Percentiles rank a stretch among this genome's conserved stretches.
Conservation (phyloP, 2,329 filamentous ascomycete genomes). For the Westerdykella ornata region DNA sequence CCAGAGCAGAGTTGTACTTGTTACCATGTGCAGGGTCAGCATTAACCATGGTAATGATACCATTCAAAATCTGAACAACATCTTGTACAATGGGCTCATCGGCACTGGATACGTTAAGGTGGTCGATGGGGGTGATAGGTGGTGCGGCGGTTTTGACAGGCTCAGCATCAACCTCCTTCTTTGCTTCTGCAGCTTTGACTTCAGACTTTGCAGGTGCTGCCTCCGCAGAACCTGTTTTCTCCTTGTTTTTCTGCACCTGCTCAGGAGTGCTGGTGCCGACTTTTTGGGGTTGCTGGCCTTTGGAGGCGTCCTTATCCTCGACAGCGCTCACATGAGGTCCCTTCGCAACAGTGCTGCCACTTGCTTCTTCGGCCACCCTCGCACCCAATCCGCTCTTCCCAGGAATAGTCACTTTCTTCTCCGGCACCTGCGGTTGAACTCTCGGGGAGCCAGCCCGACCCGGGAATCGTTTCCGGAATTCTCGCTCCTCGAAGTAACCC, state of each 20-base stretch:
- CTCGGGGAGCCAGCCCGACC: conserved; percentile 38
- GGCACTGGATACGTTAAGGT: conserved; percentile 66
- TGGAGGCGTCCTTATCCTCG: conserved; percentile 41
- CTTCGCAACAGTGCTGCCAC: conserved; percentile 35
- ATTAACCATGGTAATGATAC: conserved; percentile 89
- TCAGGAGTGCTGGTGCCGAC: conserved; percentile 16
- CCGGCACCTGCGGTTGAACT: conserved; percentile 43
- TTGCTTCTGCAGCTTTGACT: conserved; percentile 12
- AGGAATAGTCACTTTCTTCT: conserved; percentile 71
- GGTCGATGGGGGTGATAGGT: conserved; percentile 59
- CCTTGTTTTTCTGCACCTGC: conserved; percentile 24
- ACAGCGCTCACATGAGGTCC: conserved; percentile 59
- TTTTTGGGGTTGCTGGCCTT: conserved; percentile 16
- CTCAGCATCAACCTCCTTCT: conserved; percentile 16
- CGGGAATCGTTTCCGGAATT: conserved; percentile 80
- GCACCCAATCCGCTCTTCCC: conserved; percentile 80
- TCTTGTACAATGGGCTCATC: conserved; percentile 87
- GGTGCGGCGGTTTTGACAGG: conserved; percentile 18
- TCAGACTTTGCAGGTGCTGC: conserved; percentile 15
- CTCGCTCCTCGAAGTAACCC: conserved; percentile 88
- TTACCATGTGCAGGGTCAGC: conserved; percentile 65
- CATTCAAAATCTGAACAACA: conserved; percentile 89
- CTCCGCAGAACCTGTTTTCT: conserved; percentile 10
- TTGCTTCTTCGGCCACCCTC: conserved; percentile 59
- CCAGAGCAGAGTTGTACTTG: conserved; percentile 71